phyloP scores from a whole-genome alignment of 2,329 filamentous ascomycete genomes.

The Nothophaeocryptopus gaeumannii region DNA sequence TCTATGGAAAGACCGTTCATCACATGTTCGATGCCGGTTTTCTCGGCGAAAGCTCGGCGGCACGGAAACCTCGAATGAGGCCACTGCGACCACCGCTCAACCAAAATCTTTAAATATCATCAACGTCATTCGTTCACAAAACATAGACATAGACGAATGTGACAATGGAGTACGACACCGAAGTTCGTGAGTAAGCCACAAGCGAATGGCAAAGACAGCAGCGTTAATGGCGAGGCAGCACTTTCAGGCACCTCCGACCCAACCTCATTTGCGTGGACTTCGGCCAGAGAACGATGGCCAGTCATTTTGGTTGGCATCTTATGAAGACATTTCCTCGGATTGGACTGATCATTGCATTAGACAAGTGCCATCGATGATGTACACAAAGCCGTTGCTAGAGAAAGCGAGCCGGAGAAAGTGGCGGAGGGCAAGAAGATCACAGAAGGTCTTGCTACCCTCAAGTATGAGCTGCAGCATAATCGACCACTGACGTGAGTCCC shows the following conservation, averaged over 20 bases:
- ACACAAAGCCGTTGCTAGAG: constrained; percentile 66
- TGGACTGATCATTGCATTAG: constrained; percentile 48
- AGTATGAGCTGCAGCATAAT: constrained; percentile 94
- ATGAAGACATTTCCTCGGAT: background rate
- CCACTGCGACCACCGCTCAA: constrained; percentile 1
- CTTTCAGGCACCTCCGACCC: constrained; percentile 76
- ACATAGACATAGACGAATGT: constrained; percentile 12
- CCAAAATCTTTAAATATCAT: constrained; percentile 1
- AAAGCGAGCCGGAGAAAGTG: constrained; percentile 61
- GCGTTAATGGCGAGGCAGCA: constrained; percentile 48
- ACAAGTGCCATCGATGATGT: constrained; percentile 92
- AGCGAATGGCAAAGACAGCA: background rate
- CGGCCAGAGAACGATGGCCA: constrained; percentile 86
- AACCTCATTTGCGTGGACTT: constrained; percentile 81
- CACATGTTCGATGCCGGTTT: background rate
- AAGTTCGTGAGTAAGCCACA: constrained; percentile 58
- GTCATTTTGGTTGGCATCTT: constrained; percentile 70
- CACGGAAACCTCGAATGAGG: background rate
- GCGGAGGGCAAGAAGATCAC: constrained; percentile 85
- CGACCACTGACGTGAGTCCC: constrained; percentile 66
- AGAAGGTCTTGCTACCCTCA: constrained; percentile 73
- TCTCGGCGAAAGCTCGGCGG: background rate
- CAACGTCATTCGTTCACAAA: background rate
- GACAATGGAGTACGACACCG: constrained; percentile 72
- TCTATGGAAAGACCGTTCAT: too few relatives aligned